Conservation (phyloP, 306 rosid genomes). For the Malus sylvestris region DNA sequence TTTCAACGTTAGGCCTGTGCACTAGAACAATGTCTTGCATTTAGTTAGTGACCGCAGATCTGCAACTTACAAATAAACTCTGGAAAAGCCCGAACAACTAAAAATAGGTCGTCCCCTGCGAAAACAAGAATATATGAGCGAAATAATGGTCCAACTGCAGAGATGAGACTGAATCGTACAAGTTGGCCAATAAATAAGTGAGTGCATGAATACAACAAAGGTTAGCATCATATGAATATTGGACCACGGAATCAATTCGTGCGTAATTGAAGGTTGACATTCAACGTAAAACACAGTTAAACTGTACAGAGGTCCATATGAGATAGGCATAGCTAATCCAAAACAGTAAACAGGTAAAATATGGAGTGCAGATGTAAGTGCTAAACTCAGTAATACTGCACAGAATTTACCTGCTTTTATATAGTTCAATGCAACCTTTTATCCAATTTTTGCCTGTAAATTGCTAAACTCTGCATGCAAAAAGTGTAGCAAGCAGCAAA, state of each 20-base stretch:
- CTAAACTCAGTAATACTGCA: no score
- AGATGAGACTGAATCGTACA: not conserved
- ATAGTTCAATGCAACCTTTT: constrained; percentile 23
- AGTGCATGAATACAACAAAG: not conserved
- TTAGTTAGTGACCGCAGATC: not conserved
- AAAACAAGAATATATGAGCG: not conserved
- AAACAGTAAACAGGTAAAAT: not conserved
- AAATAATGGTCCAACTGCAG: not conserved
- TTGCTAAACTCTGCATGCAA: constrained; percentile 44
- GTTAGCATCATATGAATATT: not conserved
- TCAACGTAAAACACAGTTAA: not conserved
- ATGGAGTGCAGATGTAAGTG: not conserved
- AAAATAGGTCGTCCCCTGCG: not conserved
- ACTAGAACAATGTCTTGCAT: not conserved
- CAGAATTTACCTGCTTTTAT: not conserved
- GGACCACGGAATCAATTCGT: not conserved
- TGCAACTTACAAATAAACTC: not conserved
- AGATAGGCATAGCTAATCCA: not conserved
- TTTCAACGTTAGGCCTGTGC: not conserved
- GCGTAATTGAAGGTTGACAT: not conserved
- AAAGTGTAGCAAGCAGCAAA: constrained; percentile 16
- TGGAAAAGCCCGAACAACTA: not conserved
- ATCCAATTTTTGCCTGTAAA: constrained; percentile 49
- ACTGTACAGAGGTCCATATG: not conserved
- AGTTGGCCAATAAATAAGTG: no score